Percentiles rank a stretch among this genome's conserved stretches.
Evolutionary conservation across 2,329 filamentous ascomycete species (phyloP).

Genomic region (Hansfordia pulvinata): DNA sequence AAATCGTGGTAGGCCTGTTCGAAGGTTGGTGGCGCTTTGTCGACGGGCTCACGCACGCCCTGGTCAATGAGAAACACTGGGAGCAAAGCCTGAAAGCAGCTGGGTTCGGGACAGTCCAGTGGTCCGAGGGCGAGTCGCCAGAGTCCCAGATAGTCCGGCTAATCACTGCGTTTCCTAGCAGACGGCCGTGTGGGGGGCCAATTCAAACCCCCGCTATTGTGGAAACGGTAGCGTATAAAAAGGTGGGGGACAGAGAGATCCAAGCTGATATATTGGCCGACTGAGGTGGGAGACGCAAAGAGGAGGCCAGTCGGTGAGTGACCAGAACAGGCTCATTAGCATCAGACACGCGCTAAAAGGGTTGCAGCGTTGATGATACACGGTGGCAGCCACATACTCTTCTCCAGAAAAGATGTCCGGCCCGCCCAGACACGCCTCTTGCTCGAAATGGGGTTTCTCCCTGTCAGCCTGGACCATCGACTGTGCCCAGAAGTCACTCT

Average conservation of each 20-base stretch:
- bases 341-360: background rate
- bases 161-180: constrained; percentile 9
- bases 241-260: constrained; percentile 6
- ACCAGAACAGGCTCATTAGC: background rate
- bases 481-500: constrained; percentile 33
- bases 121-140: constrained; percentile 9
- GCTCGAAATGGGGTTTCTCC: constrained; percentile 25
- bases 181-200: background rate
- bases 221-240: constrained; percentile 10
- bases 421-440: constrained; percentile 22
- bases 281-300: background rate
- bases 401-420: constrained; percentile 22
- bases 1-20: constrained; percentile 17
- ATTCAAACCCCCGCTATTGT: too few species aligned
- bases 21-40: constrained; percentile 21
- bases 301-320: constrained; percentile 3
- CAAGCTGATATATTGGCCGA: constrained; percentile 19
- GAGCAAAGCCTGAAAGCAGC: constrained; percentile 5
- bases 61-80: constrained; percentile 13
- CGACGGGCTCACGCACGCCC: constrained; percentile 13
- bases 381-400: constrained; percentile 25
- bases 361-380: constrained; percentile 28
- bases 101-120: constrained; percentile 13
- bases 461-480: constrained; percentile 33
- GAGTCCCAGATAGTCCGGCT: constrained; percentile 13